Percentiles rank a stretch among this genome's conserved stretches.
Conservation (phyloP, 148 eudicot species). For the Cornus florida region DNA sequence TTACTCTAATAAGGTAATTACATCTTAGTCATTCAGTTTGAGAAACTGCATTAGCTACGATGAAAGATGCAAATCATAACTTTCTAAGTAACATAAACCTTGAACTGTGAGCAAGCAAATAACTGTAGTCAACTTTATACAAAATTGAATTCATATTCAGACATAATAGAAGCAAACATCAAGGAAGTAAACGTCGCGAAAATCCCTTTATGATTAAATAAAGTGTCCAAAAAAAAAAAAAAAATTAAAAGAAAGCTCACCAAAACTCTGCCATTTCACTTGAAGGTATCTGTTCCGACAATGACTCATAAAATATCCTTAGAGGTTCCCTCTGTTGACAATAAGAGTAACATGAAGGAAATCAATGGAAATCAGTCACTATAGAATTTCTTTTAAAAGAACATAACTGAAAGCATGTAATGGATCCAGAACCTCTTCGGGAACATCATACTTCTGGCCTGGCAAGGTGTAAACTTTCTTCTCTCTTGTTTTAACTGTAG, state of each 20-base stretch:
- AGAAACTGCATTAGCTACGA: neutral
- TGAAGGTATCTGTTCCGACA: slow-evolving; percentile 82
- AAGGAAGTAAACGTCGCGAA: neutral
- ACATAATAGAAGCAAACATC: neutral
- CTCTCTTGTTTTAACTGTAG: slow-evolving; percentile 53
- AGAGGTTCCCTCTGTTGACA: slow-evolving; percentile 79
- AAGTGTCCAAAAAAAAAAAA: neutral
- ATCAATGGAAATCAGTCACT: neutral
- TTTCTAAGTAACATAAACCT: neutral
- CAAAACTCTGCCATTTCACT: slow-evolving; percentile 99
- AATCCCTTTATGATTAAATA: neutral
- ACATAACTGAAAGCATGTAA: slow-evolving; percentile 2
- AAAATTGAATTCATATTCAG: neutral
- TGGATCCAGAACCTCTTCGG: slow-evolving; percentile 67
- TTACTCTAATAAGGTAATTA: neutral
- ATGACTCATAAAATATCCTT: slow-evolving; percentile 87
- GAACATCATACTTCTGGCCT: slow-evolving; percentile 84
- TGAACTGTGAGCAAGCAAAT: neutral
- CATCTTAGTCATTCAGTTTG: neutral
- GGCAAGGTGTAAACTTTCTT: slow-evolving; percentile 84
- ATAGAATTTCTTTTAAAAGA: neutral
- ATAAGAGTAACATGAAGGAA: slow-evolving; percentile 4
- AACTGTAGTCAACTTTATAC: neutral
- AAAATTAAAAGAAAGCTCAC: slow-evolving; percentile 50
- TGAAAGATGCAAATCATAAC: neutral